Percentiles rank a stretch among this genome's conserved stretches.
These are phyloP conservation scores for Peronospora farinosa DNA, from an alignment of 352 stramenopile genomes.

Conservation along the genomic window DNA sequence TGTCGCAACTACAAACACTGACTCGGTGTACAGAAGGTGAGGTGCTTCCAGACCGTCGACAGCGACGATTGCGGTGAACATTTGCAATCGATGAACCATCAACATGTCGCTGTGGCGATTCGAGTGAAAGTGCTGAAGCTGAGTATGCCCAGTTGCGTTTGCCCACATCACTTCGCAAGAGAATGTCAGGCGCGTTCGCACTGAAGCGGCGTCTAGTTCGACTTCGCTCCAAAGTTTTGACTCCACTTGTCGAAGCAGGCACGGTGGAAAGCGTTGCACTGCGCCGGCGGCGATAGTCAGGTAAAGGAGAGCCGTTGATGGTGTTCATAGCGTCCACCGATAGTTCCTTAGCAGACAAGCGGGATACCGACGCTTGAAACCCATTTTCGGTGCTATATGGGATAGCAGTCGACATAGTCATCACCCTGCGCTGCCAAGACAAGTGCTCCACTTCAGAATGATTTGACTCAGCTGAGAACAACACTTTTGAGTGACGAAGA, in stretches of 20 bases:
- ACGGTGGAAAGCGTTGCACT: constrained; percentile 16
- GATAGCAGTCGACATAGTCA: constrained; percentile 12
- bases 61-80: constrained; percentile 15
- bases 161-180: constrained; percentile 41
- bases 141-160: constrained; percentile 40
- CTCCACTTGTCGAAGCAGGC: not conserved
- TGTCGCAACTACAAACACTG: constrained; percentile 25
- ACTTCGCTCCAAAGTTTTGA: not conserved
- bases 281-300: constrained; percentile 19
- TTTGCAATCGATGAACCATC: constrained; percentile 24
- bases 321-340: constrained; percentile 24
- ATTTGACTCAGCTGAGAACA: constrained; percentile 17
- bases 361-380: constrained; percentile 6
- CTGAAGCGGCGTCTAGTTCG: constrained; percentile 13
- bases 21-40: constrained; percentile 16
- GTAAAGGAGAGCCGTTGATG: constrained; percentile 21
- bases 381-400: constrained; percentile 8
- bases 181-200: constrained; percentile 31
- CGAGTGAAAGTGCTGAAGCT: constrained; percentile 35
- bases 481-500: constrained; percentile 26
- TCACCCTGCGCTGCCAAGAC: constrained; percentile 17
- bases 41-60: constrained; percentile 10
- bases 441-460: constrained; percentile 21
- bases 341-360: constrained; percentile 23
- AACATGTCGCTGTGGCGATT: constrained; percentile 28